Base-by-base conservation (phyloP, 257 asterid genomes). In the Striga asiatica region DNA sequence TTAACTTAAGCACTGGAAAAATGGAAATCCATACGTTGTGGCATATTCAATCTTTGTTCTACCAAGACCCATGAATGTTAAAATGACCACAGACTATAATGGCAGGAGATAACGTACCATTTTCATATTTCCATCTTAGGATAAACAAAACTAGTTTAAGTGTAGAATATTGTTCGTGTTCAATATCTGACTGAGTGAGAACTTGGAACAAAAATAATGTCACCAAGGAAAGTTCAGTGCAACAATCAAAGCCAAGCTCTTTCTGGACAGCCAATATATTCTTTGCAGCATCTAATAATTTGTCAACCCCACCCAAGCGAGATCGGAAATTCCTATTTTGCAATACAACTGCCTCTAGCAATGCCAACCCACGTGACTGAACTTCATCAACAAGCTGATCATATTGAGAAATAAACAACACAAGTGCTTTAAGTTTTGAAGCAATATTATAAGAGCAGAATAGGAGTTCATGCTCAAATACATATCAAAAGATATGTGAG, bases 131-230 rank as follows among this genome's bases (percentile, higher is more conserved):
- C 98, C 98, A 92, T 78, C 71, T 76, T 64, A 88, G 54, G 25
- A 87, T 82, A 66, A 84, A 77, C 67, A 73, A 69, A 59, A 72
- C 59, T 63, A 88, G 69, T 64, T 72, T 82, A 72, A 81, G 64
- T 50, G 62, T 62, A 68, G 88, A 67, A 76, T 75, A 62, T 58
- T 88, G 97, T 65, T 92, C 98, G 9, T 92, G 98, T 67, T 92
- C 98, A 56, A 92, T 77, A 72, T 92, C 89, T n/a, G 86, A 76
- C 63, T 81, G 79, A 43, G 71, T 62, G 66, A 92, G 84, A 62
- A 75, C 75, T 48, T 73, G 64, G 60, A 87, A 80, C 68, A 84
- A 64, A 72, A 82, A 73, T 51, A 83, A 61, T 52, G 67, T 55
- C 71, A 76, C 76, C 55, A 92, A 73, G 2, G 87, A 73, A 52